These are phyloP conservation scores for Diplodia intermedia DNA, from an alignment of 2,329 filamentous ascomycete species.

Conservation along the genomic window DNA sequence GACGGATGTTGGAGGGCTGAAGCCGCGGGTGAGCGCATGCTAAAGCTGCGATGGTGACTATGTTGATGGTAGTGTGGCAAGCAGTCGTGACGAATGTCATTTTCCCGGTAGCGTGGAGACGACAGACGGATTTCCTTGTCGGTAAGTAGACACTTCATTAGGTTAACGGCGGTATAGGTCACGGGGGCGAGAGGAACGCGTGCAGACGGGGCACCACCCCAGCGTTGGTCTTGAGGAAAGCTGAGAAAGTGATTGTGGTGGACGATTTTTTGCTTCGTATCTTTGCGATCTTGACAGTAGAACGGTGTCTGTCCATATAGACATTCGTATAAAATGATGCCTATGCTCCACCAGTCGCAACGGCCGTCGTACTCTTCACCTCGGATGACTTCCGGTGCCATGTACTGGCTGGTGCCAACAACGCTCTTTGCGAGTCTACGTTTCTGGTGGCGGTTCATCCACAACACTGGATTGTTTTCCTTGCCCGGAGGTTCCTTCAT, in stretches of 20 bases:
- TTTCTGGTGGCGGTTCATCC: slow-evolving; percentile 58
- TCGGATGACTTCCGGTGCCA: slow-evolving; percentile 91
- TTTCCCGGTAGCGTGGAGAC: slow-evolving; percentile 73
- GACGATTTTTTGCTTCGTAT: slow-evolving; percentile 86
- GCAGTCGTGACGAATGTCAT: slow-evolving; percentile 57
- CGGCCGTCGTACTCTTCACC: slow-evolving; percentile 86
- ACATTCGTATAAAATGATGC: slow-evolving; percentile 93
- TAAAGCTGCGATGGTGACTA: slow-evolving; percentile 20
- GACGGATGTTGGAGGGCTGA: neutral
- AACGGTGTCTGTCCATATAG: slow-evolving; percentile 93
- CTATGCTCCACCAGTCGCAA: slow-evolving; percentile 97
- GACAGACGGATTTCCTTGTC: slow-evolving; percentile 79
- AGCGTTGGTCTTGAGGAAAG: slow-evolving; percentile 68
- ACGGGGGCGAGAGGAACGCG: slow-evolving; percentile 57
- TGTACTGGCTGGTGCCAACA: slow-evolving; percentile 96
- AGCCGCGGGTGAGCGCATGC: slow-evolving; percentile 12
- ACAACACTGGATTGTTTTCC: slow-evolving; percentile 41
- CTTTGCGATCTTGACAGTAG: slow-evolving; percentile 77
- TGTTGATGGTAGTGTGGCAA: slow-evolving; percentile 3
- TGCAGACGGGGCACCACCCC: slow-evolving; percentile 60
- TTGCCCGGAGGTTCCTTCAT: slow-evolving; percentile 35
- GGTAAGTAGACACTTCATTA: slow-evolving; percentile 75
- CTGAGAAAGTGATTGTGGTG: slow-evolving; percentile 73
- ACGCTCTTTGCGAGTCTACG: slow-evolving; percentile 81
- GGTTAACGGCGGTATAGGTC: slow-evolving; percentile 74